Evolutionary conservation across 208 protist genomes (phyloP).

Genomic region (Leishmania tropica): DNA sequence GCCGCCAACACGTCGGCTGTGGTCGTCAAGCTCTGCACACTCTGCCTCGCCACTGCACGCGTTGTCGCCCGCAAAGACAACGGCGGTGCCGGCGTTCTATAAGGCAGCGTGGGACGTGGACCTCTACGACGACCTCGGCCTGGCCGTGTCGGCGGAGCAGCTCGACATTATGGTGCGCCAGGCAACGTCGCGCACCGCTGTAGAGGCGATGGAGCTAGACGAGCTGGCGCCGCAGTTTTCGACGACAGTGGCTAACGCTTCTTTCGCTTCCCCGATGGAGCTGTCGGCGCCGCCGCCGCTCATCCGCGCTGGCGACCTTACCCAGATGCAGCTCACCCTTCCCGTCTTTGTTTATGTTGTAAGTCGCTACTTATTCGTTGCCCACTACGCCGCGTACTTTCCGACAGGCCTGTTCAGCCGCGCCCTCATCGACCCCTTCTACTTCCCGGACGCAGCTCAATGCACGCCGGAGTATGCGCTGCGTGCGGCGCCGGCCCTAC

Average conservation of each 20-base stretch:
- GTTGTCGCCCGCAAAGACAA: neutral
- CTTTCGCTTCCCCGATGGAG: neutral
- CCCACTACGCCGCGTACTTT: slow-evolving; percentile 58
- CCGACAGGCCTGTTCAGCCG: slow-evolving; percentile 49
- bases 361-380: slow-evolving; percentile 65
- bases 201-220: slow-evolving; percentile 10
- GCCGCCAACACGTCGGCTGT: neutral
- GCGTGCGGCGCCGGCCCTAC: slow-evolving; percentile 29
- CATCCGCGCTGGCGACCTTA: slow-evolving; percentile 6
- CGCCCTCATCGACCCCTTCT: slow-evolving; percentile 48
- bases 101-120: slow-evolving; percentile 44
- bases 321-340: slow-evolving; percentile 42
- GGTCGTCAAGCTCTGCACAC: neutral
- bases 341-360: slow-evolving; percentile 82
- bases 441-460: slow-evolving; percentile 37
- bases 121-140: slow-evolving; percentile 45
- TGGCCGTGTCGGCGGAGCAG: slow-evolving; percentile 23
- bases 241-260: neutral
- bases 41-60: neutral
- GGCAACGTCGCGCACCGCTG: slow-evolving; percentile 11
- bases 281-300: slow-evolving; percentile 5
- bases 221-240: neutral
- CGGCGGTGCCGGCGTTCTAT: slow-evolving; percentile 5
- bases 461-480: slow-evolving; percentile 38
- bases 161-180: slow-evolving; percentile 9